phyloP scores from a whole-genome alignment of 192 early-diverging fungal genomes.

The Entomortierella chlamydospora region DNA sequence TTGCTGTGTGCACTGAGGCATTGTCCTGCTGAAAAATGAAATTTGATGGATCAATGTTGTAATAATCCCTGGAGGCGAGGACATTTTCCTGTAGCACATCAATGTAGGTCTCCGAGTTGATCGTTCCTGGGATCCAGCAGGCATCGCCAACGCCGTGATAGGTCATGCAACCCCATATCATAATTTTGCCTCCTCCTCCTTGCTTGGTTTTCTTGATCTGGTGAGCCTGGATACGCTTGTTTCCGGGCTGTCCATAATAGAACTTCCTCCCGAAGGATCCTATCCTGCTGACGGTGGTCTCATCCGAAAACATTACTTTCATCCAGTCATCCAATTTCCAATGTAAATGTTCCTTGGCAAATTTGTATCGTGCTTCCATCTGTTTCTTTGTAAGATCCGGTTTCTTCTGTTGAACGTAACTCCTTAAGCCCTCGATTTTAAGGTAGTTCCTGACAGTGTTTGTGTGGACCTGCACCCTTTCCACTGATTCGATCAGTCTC shows the following conservation, averaged over 20 bases:
- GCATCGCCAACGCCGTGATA: background rate
- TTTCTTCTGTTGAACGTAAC: background rate
- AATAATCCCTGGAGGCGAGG: background rate
- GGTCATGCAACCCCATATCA: background rate
- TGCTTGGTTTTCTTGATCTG: no score
- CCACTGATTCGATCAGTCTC: background rate
- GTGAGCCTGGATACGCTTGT: no score
- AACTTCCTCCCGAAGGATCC: no score
- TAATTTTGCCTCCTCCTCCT: no score
- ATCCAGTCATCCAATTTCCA: background rate
- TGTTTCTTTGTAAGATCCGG: background rate
- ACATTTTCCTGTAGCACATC: conserved; percentile 16
- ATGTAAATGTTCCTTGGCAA: background rate
- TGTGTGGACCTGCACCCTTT: background rate
- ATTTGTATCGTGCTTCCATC: background rate
- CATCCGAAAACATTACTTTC: background rate
- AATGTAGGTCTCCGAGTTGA: background rate
- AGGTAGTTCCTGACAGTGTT: background rate
- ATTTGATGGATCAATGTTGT: conserved; percentile 4
- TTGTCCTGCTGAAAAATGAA: conserved; percentile 31
- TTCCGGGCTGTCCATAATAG: no score
- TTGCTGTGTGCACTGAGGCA: conserved; percentile 13
- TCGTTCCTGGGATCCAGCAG: background rate
- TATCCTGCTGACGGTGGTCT: no score
- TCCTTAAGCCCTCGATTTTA: background rate